These are phyloP conservation scores for Nakataea oryzae DNA, from an alignment of 2,329 filamentous ascomycete genomes.

Conservation along the genomic window DNA sequence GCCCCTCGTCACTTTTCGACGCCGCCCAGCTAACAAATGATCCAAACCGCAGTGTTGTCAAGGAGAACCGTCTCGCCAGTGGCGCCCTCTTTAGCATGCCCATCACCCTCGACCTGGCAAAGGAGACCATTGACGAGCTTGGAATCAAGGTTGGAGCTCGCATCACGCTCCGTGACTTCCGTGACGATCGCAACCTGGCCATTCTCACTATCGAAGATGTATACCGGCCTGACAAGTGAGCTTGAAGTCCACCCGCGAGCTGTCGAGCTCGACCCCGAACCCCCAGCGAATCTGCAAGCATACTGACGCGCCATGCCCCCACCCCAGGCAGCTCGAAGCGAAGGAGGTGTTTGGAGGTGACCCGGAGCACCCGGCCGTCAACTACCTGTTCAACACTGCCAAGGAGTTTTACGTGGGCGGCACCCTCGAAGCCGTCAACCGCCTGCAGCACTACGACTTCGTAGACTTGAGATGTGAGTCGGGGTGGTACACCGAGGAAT, in stretches of 20 bases:
- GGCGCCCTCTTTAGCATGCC: slow-evolving; percentile 94
- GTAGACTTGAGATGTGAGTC: slow-evolving; percentile 77
- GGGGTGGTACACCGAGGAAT: not conserved
- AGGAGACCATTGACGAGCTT: slow-evolving; percentile 63
- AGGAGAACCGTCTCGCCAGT: slow-evolving; percentile 74
- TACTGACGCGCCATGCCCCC: slow-evolving; percentile 7
- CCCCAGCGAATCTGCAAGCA: no score
- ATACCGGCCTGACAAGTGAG: slow-evolving; percentile 91
- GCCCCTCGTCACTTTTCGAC: not conserved
- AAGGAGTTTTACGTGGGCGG: slow-evolving; percentile 90
- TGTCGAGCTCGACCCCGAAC: no score
- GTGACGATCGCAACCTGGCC: slow-evolving; percentile 90
- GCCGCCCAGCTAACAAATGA: slow-evolving; percentile 15
- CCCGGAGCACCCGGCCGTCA: slow-evolving; percentile 84
- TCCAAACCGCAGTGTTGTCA: slow-evolving; percentile 60
- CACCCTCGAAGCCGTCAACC: slow-evolving; percentile 91
- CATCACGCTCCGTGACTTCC: slow-evolving; percentile 84
- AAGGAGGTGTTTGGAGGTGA: slow-evolving; percentile 89
- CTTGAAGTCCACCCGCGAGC: not conserved
- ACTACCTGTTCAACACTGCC: slow-evolving; percentile 73
- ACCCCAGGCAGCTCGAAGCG: slow-evolving; percentile 67
- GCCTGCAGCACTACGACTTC: slow-evolving; percentile 97
- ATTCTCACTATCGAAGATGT: slow-evolving; percentile 94
- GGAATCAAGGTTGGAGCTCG: slow-evolving; percentile 71
- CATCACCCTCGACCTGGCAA: slow-evolving; percentile 80